Evolutionary conservation across 2,329 filamentous ascomycete species (phyloP).

Genomic region (Calonectria leucothoes): DNA sequence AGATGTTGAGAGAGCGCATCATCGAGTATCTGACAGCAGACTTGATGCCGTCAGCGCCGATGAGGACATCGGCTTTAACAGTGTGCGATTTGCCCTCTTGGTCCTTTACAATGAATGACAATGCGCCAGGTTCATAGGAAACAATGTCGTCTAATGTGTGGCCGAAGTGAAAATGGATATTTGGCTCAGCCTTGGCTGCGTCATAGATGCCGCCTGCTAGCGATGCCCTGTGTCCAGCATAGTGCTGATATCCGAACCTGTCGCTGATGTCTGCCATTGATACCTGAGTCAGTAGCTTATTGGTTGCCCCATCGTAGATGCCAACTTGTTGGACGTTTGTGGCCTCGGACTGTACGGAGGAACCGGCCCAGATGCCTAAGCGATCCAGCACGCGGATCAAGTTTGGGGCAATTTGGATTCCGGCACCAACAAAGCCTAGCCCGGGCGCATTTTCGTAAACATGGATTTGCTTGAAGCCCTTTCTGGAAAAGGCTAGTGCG

Average conservation of each 20-base stretch:
- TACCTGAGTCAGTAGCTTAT: not conserved
- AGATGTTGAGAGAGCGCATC: not conserved
- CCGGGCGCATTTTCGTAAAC: constrained; percentile 27
- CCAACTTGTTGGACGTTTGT: not conserved
- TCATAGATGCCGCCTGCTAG: constrained; percentile 17
- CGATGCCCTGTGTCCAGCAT: constrained; percentile 22
- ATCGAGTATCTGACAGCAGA: constrained; percentile 26
- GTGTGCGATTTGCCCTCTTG: not conserved
- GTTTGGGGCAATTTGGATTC: constrained; percentile 31
- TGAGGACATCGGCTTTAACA: constrained; percentile 19
- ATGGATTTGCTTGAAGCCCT: constrained; percentile 27
- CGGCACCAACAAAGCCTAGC: constrained; percentile 28
- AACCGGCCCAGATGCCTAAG: constrained; percentile 24
- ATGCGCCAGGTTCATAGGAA: not conserved
- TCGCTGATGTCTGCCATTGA: constrained; percentile 16
- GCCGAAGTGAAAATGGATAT: constrained; percentile 21
- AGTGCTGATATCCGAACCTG: constrained; percentile 25
- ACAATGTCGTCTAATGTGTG: constrained; percentile 16
- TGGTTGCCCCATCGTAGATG: not conserved
- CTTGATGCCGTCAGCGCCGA: constrained; percentile 30
- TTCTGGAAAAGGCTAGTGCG: constrained; percentile 25
- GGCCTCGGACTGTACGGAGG: not conserved
- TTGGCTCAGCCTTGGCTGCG: constrained; percentile 17
- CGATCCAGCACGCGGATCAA: constrained; percentile 22
- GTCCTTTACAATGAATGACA: not conserved